A percentile compares a stretch with the other conserved stretches of the same genome.
These are phyloP conservation scores for Populus hybrid DNA, from an alignment of 441 rosid genomes.

Conservation along the genomic window DNA sequence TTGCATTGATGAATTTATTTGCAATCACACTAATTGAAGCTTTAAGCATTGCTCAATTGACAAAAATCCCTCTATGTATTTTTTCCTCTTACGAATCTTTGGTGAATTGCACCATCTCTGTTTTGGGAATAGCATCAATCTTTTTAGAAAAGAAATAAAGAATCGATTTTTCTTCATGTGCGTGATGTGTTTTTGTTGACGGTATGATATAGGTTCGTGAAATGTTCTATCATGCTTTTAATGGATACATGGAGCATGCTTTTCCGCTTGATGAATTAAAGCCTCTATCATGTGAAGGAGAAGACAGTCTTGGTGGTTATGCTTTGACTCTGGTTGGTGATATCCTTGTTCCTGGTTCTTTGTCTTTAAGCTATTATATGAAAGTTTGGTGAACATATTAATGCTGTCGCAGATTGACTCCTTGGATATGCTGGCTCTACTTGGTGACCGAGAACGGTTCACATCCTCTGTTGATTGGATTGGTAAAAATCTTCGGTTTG, in stretches of 20 bases:
- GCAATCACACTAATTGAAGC: not conserved
- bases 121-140: not conserved
- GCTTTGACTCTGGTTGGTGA: constrained; percentile 79
- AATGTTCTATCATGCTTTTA: constrained; percentile 97
- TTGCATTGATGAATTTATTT: no score
- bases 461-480: constrained; percentile 89
- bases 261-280: constrained; percentile 92
- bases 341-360: not conserved
- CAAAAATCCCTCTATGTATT: not conserved
- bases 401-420: constrained; percentile 72
- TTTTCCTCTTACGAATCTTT: not conserved
- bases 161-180: not conserved
- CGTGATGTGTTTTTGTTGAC: not conserved
- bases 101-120: not conserved
- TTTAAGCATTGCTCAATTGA: not conserved
- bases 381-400: constrained; percentile 12
- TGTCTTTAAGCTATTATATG: not conserved
- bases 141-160: not conserved
- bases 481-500: constrained; percentile 95
- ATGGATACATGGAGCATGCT: constrained; percentile 96
- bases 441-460: constrained; percentile 76
- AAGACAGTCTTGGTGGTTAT: constrained; percentile 94
- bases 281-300: constrained; percentile 88
- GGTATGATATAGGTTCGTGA: constrained; percentile 63
- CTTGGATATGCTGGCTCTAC: constrained; percentile 84